phyloP scores from a whole-genome alignment of 1,139 yeast genomes.

The Pichia sp. region DNA sequence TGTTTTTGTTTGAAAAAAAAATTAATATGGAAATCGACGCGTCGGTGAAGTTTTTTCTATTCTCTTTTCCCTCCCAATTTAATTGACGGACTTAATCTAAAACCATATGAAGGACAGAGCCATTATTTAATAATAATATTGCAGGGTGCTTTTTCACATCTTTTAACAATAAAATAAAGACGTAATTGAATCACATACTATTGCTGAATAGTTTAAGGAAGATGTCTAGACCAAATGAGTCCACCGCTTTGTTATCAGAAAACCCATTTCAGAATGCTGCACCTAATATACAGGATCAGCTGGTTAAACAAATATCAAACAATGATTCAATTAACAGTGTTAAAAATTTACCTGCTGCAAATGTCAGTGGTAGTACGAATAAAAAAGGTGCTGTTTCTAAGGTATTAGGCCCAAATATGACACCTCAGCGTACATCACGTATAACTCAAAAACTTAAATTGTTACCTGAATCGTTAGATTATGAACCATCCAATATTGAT shows the following conservation, averaged over 20 bases:
- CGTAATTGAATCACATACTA: neutral
- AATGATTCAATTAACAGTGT: too few relatives aligned
- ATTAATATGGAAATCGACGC: too few relatives aligned
- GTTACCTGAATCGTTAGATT: slow-evolving; percentile 63
- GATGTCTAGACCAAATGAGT: slow-evolving; percentile 20
- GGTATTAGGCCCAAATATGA: slow-evolving; percentile 35
- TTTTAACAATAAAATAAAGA: too few relatives aligned
- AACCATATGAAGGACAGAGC: too few relatives aligned
- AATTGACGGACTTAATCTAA: too few relatives aligned
- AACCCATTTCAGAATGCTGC: slow-evolving; percentile 28
- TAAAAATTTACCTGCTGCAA: too few relatives aligned
- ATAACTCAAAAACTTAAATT: slow-evolving; percentile 82
- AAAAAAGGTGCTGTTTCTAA: slow-evolving; percentile 5
- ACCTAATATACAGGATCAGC: neutral
- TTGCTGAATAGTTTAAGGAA: neutral
- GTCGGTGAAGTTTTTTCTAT: too few relatives aligned
- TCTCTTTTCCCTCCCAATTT: too few relatives aligned
- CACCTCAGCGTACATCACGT: slow-evolving; percentile 84
- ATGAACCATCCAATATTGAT: slow-evolving; percentile 35
- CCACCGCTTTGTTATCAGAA: slow-evolving; percentile 33
- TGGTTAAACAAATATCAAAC: neutral
- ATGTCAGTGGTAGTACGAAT: neutral
- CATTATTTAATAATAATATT: too few relatives aligned
- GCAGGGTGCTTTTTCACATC: too few relatives aligned
- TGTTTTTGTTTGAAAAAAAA: too few relatives aligned